phyloP scores from a whole-genome alignment of 2,329 filamentous ascomycete species.

The Alternaria ethzedia region DNA sequence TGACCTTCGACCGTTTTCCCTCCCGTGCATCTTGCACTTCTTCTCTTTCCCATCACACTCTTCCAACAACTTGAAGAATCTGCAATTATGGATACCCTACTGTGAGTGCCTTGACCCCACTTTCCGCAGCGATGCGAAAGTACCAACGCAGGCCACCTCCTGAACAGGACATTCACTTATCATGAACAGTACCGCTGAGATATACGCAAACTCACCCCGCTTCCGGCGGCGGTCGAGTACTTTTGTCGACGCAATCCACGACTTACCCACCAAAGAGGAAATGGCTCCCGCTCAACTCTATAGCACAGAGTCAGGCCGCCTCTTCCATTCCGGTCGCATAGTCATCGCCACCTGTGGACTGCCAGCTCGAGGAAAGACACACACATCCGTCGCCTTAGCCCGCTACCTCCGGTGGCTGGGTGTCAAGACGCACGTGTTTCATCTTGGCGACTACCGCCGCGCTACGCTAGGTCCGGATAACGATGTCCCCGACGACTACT shows the following conservation, averaged over 20 bases:
- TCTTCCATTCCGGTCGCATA: slow-evolving; percentile 97
- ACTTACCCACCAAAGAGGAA: slow-evolving; percentile 80
- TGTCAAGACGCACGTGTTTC: slow-evolving; percentile 97
- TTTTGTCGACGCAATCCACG: slow-evolving; percentile 96
- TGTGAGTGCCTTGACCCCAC: slow-evolving; percentile 57
- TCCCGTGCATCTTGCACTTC: slow-evolving; percentile 8
- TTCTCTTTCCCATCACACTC: slow-evolving; percentile 9
- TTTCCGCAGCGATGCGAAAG: slow-evolving; percentile 17
- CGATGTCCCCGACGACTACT: slow-evolving; percentile 94
- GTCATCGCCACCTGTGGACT: slow-evolving; percentile 97
- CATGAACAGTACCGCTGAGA: slow-evolving; percentile 76
- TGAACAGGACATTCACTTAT: slow-evolving; percentile 23
- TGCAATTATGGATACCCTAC: slow-evolving; percentile 64
- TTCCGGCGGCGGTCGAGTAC: slow-evolving; percentile 94
- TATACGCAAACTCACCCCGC: slow-evolving; percentile 86
- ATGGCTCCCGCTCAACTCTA: slow-evolving; percentile 96
- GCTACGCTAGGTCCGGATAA: slow-evolving; percentile 84
- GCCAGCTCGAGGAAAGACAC: slow-evolving; percentile 95
- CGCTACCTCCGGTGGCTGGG: slow-evolving; percentile 96
- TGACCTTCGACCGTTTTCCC: slow-evolving; percentile 6
- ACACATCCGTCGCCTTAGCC: slow-evolving; percentile 93
- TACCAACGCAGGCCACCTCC: neutral
- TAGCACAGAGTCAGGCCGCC: slow-evolving; percentile 93
- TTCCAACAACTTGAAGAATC: slow-evolving; percentile 12
- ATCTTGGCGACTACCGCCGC: slow-evolving; percentile 93